Evolutionary conservation across 805 yeast species (phyloP).

Genomic region (Schwanniomyces yamadae): DNA sequence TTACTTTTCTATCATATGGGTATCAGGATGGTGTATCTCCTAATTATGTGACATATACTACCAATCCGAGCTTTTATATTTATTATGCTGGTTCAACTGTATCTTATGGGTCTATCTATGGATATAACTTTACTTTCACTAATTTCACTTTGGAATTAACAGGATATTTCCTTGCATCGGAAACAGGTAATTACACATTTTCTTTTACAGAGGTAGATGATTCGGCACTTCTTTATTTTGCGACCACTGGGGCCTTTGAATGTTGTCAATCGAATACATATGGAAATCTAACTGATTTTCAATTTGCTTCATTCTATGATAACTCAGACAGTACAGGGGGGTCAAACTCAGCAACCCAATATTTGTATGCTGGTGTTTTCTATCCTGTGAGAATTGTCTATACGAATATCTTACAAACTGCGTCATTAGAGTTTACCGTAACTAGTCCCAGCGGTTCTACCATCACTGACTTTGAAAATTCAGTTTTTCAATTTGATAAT

Average conservation of each 20-base stretch:
- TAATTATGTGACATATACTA: no score
- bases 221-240: conserved; percentile 28
- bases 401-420: conserved; percentile 16
- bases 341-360: conserved; percentile 2
- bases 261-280: conserved; percentile 23
- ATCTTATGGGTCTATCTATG: conserved; percentile 2
- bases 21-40: no score
- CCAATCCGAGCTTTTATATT: no score
- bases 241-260: conserved; percentile 26
- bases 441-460: conserved; percentile 16
- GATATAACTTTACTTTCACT: conserved; percentile 9
- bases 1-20: no score
- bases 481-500: conserved; percentile 27
- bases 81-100: no score
- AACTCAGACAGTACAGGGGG: neutral
- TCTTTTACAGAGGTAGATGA: conserved; percentile 27
- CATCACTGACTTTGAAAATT: conserved; percentile 12
- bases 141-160: conserved; percentile 19
- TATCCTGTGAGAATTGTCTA: conserved; percentile 26
- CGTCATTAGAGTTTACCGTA: conserved; percentile 14
- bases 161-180: conserved; percentile 21
- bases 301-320: neutral
- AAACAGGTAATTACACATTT: conserved; percentile 26
- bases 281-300: neutral
- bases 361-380: conserved; percentile 19